Evolutionary conservation across 1,139 yeast species (phyloP).

Genomic region (Hyphopichia pseudoburtonii): DNA sequence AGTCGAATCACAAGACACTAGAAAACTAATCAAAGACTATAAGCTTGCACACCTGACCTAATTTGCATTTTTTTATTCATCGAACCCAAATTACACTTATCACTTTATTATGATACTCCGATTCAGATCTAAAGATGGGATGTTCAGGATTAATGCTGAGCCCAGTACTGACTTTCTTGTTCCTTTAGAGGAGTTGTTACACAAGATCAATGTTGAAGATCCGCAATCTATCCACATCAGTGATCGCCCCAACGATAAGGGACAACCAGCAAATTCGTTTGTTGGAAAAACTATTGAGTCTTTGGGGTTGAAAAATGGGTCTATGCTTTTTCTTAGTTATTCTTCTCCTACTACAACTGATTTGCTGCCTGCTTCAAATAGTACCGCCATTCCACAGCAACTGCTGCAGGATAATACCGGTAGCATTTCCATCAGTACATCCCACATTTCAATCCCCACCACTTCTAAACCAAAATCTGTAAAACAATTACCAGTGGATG

Average conservation of each 20-base stretch:
- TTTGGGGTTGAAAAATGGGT: slow-evolving; percentile 77
- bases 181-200: slow-evolving; percentile 45
- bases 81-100: background rate
- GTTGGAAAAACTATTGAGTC: slow-evolving; percentile 47
- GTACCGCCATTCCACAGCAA: slow-evolving; percentile 9
- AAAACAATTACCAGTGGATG: slow-evolving; percentile 62
- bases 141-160: slow-evolving; percentile 63
- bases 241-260: slow-evolving; percentile 48
- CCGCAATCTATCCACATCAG: slow-evolving; percentile 40
- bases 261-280: slow-evolving; percentile 44
- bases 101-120: slow-evolving; percentile 45
- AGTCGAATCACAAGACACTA: no score
- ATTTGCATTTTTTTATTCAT: no score
- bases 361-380: slow-evolving; percentile 12
- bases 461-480: slow-evolving; percentile 19
- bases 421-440: slow-evolving; percentile 4
- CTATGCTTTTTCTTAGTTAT: slow-evolving; percentile 65
- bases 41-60: no score
- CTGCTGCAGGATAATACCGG: slow-evolving; percentile 4
- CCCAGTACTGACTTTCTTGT: slow-evolving; percentile 45
- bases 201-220: slow-evolving; percentile 32
- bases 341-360: slow-evolving; percentile 16
- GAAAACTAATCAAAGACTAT: no score
- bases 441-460: slow-evolving; percentile 6
- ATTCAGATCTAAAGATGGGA: slow-evolving; percentile 83